Base-by-base conservation (phyloP, 2,329 filamentous ascomycete species). In the Celoporthe dispersa region DNA sequence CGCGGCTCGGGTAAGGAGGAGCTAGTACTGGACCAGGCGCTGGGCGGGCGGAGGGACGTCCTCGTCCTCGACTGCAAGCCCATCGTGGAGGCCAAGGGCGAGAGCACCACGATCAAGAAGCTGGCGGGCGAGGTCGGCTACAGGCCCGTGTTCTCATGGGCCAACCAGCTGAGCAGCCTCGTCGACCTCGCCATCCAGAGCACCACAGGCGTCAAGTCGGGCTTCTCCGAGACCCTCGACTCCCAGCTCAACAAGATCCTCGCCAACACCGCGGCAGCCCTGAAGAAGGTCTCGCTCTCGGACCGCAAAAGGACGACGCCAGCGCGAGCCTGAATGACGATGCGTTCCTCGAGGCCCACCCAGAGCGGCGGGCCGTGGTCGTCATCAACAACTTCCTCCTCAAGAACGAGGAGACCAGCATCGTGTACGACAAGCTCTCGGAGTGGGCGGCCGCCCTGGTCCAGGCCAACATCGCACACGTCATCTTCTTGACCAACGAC, bases 331-430 rank as follows among this genome's bases (percentile, higher is more conserved):
- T 97, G 1, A 89, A 88, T 0, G 92, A 96, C 51, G 95, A 98
- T 74, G 94, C 95, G 67, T 98, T 92, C 79, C 85, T 98, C 2
- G 94, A 98, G 77, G 91, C 92, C 0, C 94, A 98, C 77, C 94
- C 95, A 0, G 94, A 98, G 77, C 86, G 84, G 68, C 84, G 94
- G 31, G 91, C 94, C 0, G 91, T 98, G 6, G 89, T 98, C 5
- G 90, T 98, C 11, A 92, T 98, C 67, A 94, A 97, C 78, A 97
- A 97, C 78, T 98, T 97, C 81, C 80, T 97, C 16, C 91, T 96
- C 81, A 95, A 94, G 81, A 90, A 85, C 67, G 87, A 91, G 48
- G 89, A 91, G 37, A 86, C 85, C 69, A 82, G 83, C 51, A 82
- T 91, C n/a, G 85, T 94, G 28, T 92, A 93, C 70, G 91, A 94